Base-by-base conservation (phyloP, 306 rosid genomes). In the Benincasa hispida region DNA sequence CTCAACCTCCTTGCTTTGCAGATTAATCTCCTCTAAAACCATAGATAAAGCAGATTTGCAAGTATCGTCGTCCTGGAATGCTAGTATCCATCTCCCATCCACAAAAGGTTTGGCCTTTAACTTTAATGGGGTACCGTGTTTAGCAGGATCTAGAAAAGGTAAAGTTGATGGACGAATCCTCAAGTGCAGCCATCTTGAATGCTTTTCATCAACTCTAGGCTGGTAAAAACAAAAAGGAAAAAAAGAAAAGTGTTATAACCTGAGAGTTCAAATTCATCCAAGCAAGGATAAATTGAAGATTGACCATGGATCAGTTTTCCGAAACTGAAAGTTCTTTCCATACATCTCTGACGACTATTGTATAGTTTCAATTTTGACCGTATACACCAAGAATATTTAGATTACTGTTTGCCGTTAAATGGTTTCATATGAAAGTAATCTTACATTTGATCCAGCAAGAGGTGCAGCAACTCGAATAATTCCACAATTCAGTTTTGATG, bases 61-160 rank as follows among this genome's bases (percentile, higher is more conserved):
- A 61, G 96, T 81, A 78, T 88, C 92, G 79, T 86, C 96, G 10
- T 92, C 96, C 77, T 86, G 72, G 83, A 94, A 94, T 17, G 98
- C 97, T 74, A 94, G 80, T 60, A 92, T 94, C 98, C 98, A 94
- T 86, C 97, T 89, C 59, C 98, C 98, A 82, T 94, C 98, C 59
- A 91, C 90, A 84, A 89, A 84, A 80, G 84, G 78, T 84, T 82
- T 89, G 1, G 86, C 34, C 82, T 83, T 90, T 21, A 55, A 56
- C 81, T 85, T 89, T 65, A 75, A 72, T 0, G 21, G n/a, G 60
- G 84, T 79, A 70, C 79, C 82, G 12, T 78, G 80, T 83, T 86
- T 88, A 27, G 84, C 79, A 34, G 92, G 87, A 81, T 88, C 89
- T 56, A 83, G 19, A 79, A 81, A 83, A 19, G 96, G 97, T 80